Base-by-base conservation (phyloP, 1,284 basidiomycete species). In the Cryptococcus sp. region DNA sequence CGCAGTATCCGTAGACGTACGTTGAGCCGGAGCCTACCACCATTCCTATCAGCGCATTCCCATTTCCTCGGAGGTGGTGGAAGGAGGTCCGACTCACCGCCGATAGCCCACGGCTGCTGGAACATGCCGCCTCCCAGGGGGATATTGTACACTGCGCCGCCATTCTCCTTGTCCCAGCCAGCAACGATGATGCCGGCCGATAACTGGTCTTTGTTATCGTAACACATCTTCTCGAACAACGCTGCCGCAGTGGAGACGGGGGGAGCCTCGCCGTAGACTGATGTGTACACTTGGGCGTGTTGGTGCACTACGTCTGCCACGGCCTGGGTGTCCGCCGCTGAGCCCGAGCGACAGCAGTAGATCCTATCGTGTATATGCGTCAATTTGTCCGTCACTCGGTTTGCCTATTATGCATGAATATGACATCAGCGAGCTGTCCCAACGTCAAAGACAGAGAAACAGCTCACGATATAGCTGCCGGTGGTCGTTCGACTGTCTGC, bases 1-100 rank as follows among this genome's bases (percentile, higher is more conserved):
- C 96, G 75, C 96, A 99, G 81, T 96, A 99, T 50, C 95, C 96
- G 74, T 99, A 99, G 19, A 99, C 93, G 77, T 98, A 99, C 13
- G 93, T 92, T 45, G 93, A 97, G 16, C 96, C 96, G 56, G 93
- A 96, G 38, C 92, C 91, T 92, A 61, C 3, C n/a, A n/a, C 8
- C 8, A 10, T 25, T 20, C 19, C 44, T 68, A n/a, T 23, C 5
- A 19, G 17, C 7, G 39, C 40, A 23, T 19, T 31, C n/a, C n/a
- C n/a, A n/a, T n/a, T n/a, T n/a, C 17, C 13, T 17, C 23, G 15
- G 16, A 47, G 11, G 23, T 22, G 3, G 50, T n/a, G 22, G 20
- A 41, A 27, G 54, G 35, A 16, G 19, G 20, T 5, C 4, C 13
- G 31, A 80, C 84, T 51, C 73, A 88, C 92, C 93, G 73, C 92